Evolutionary conservation across 192 early-diverging fungal genomes (phyloP), one percentile per base, ranked within the genome.

Genomic region (Anaeromyces robustus): DNA sequence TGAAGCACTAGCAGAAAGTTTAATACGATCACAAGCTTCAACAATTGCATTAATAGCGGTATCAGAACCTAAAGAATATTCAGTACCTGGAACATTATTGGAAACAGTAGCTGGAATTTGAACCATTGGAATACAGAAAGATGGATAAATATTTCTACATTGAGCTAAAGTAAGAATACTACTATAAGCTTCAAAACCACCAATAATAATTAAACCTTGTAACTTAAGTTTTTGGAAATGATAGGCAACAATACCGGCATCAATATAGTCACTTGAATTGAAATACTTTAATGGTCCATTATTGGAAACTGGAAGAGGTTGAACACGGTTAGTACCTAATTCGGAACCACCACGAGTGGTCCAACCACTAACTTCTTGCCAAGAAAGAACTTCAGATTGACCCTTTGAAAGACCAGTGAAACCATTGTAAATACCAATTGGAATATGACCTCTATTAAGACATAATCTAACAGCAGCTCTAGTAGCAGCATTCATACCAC

Each of bases 81-180:
- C 96, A 0, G 97, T 97, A 19, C 96, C 97, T 7, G 97, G 97
- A 17, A 99, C 96, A 84, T 99, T 99, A 87, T 99, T 99, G 31
- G 94, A 95, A 80, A 99, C 92, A 0, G 97, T 99, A 18, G 97
- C 97, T 12, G 97, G 97, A 13, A 99, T 86, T 79, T 94, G 89
- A 29, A 93, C 90, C 87, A 97, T 96, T 1, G 97, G 97, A 83
- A 99, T 97, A 82, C 93, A 92, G 85, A 99, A 94, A 0, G 95
- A 93, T 43, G 97, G 97, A 83, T 96, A 99, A 83, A 91, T 86
- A 9, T 81, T n/a, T 77, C 97, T 86, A 37, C 89, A 90, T 29
- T 89, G 85, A 79, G 92, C 88, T 83, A 99, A 85, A 68, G 91
- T 88, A 12, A 95, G 80, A 79, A 95, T 86, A 4, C 94, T 88